Base-by-base conservation (phyloP, 2,329 filamentous ascomycete genomes). In the Fusarium sp. region DNA sequence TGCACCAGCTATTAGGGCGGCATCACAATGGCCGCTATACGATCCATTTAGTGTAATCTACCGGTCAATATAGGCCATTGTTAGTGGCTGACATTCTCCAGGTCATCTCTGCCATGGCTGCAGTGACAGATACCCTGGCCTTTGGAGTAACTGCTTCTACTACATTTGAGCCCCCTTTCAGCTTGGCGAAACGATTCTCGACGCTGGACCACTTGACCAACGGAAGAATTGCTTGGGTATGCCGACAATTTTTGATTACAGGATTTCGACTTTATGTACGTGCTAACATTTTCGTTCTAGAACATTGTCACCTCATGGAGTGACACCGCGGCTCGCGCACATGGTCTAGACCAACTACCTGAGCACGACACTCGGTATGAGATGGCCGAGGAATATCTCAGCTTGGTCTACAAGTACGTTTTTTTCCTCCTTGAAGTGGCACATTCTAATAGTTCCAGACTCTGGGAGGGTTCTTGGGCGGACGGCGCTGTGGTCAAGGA, bases 301-400 rank as follows among this genome's bases (percentile, higher is more conserved):
- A 88, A 88, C 73, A 89, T 93, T 45, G 91, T 93, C 1, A 93
- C 91, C 0, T 89, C 90, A 58, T 93, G 92, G 76, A 86, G 92
- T 0, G 90, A 93, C 77, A 91, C 88, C 3, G 91, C 91, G 0
- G 91, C 91, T 0, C 85, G 87, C 11, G 92, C 92, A 75, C 82
- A 92, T 62, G 89, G 90, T 2, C 85, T 87, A 48, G 83, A 88
- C 3, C 62, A 43, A 27, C 90, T 92, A 73, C 56, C 68, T 11
- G 45, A 54, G 4, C 71, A 73, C 43, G 71, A 73, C 23, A 61
- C 66, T n/a, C 52, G 71, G 35, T 73, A 73, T 14, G 52, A 64
- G 20, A 68, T 64, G 23, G 70, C 70, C 1, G 60, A 73, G 5
- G 68, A 71, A 37, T 73, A 66, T n/a, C 6, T 73, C n/a, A 54